Evolutionary conservation across 108 stramenopile species (phyloP), one percentile per base, ranked within the genome.

Genomic region (Skeletonema tropicum): DNA sequence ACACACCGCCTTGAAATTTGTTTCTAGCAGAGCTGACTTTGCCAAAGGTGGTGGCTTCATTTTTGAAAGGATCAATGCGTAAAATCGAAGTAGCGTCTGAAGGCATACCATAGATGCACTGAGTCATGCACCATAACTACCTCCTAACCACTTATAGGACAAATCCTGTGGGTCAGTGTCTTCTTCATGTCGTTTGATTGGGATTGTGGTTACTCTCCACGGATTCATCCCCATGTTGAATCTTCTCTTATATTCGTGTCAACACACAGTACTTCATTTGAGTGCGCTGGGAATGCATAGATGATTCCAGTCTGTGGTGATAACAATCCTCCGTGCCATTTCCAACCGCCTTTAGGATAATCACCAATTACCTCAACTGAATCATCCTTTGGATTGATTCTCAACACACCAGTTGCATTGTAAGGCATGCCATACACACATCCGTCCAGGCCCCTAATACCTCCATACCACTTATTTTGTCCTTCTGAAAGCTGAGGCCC

Each of bases 381-480:
- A 48, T 81, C 80, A 25, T 55, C 68, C 42, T 32, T 46, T 5
- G 80, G 80, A 46, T 81, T 60, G 46, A 81, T 77, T 38, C 80
- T 52, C 0, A 81, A 45, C 2, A 81, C 80, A 8, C 80, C 80
- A 12, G 76, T 77, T 29, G 80, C 80, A 14, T 70, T 73, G 46
- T 77, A 81, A 6, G 75, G 76, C 23, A 72, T 71, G 4, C 71
- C 75, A 45, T 81, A 81, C 7, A 81, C 39, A 39, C 71, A 71
- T 2, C 80, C 80, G 17, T 81, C 80, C 17, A 80, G 74, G 48
- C 91, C 92, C 13, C 31, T 31, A 7, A 81, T 81, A 1, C 80
- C 80, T 41, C 93, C 91, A 60, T 95, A 91, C 89, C 90, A 96
- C 74, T 96, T 94, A 67, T 94, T 94, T 26, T 74, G 73, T 36